Conservation (phyloP, 495 filamentous ascomycete genomes). For the Xylaria longipes region DNA sequence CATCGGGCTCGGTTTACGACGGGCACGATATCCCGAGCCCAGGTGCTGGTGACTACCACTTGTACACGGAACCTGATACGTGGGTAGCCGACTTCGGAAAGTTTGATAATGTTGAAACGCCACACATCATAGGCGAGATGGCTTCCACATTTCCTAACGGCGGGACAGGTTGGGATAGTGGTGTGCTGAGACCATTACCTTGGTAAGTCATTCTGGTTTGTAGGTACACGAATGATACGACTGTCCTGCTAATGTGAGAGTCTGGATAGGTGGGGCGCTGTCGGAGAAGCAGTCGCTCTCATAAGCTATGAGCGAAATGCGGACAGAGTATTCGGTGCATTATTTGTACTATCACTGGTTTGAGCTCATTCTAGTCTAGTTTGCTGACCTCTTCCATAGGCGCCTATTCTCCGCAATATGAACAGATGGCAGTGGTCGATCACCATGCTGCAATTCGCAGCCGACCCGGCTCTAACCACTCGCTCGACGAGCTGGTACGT, state of each 20-base stretch:
- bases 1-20: constrained; percentile 53
- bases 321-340: constrained; percentile 54
- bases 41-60: constrained; percentile 54
- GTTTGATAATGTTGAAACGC: constrained; percentile 56
- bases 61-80: constrained; percentile 43
- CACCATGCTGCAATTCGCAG: constrained; percentile 58
- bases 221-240: constrained; percentile 27
- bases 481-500: constrained; percentile 51
- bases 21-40: constrained; percentile 46
- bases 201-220: constrained; percentile 33
- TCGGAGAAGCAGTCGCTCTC: constrained; percentile 71
- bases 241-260: constrained; percentile 44
- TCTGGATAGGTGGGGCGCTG: constrained; percentile 57
- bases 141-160: constrained; percentile 61
- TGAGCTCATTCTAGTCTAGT: neutral
- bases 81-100: constrained; percentile 46
- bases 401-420: constrained; percentile 49
- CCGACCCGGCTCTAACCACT: constrained; percentile 54
- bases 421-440: constrained; percentile 53
- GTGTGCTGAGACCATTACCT: constrained; percentile 42
- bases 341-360: constrained; percentile 29
- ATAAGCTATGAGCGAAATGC: constrained; percentile 72
- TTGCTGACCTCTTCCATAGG: constrained; percentile 28
- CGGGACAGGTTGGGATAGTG: constrained; percentile 52
- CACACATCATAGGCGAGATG: constrained; percentile 60